phyloP scores from a whole-genome alignment of 176 grass and related monocot species.

The Rhynchospora tenuis region DNA sequence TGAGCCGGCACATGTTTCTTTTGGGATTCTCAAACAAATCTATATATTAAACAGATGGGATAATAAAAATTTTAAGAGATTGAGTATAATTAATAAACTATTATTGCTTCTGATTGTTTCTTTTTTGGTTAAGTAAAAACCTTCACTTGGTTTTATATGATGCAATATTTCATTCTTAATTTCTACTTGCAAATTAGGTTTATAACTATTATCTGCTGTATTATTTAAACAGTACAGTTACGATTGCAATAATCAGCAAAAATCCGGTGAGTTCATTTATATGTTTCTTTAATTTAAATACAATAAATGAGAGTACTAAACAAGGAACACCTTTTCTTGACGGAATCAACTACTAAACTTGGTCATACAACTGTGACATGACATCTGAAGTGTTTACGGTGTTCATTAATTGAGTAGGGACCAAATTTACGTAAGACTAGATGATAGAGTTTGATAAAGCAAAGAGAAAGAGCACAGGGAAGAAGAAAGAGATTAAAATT shows the following conservation, averaged over 20 bases:
- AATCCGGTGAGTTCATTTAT: background rate
- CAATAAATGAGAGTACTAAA: background rate
- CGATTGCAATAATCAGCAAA: background rate
- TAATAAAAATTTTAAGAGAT: background rate
- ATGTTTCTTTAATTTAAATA: background rate
- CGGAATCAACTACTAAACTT: background rate
- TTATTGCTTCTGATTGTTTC: background rate
- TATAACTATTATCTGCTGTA: background rate
- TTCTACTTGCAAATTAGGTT: background rate
- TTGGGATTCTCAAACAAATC: background rate
- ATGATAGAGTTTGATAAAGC: too few relatives aligned
- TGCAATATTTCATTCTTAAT: background rate
- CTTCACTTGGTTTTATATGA: background rate
- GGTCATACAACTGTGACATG: background rate
- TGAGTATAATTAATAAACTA: background rate
- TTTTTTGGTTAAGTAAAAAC: background rate
- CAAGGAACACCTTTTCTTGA: constrained; percentile 2
- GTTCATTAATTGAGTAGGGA: background rate
- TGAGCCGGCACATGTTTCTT: background rate
- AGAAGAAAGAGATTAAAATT: too few relatives aligned
- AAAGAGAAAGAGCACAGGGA: too few relatives aligned
- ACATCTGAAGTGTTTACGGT: background rate
- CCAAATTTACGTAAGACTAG: background rate
- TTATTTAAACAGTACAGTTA: background rate
- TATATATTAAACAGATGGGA: background rate